Evolutionary conservation across 176 grass and related monocot species (phyloP).

Genomic region (Ensete glaucum): DNA sequence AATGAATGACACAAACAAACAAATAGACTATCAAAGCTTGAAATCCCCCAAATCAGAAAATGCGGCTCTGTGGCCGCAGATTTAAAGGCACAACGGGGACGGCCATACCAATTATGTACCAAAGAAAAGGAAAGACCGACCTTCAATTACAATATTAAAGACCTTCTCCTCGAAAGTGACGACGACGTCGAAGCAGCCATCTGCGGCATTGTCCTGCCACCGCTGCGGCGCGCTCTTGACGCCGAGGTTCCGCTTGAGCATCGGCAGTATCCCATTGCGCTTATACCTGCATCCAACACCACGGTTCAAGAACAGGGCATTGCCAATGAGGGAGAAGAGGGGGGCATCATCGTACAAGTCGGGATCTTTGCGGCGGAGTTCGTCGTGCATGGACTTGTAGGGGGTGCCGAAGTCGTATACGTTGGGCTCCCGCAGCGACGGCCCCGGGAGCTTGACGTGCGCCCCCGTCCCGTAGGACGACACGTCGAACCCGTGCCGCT

Average conservation of each 20-base stretch:
- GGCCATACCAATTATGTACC: background rate
- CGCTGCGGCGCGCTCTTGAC: slow-evolving; percentile 79
- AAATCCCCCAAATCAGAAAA: slow-evolving; percentile 2
- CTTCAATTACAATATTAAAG: slow-evolving; percentile 77
- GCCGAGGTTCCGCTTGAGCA: slow-evolving; percentile 78
- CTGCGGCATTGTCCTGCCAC: slow-evolving; percentile 71
- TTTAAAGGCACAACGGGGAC: background rate
- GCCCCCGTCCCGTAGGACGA: slow-evolving; percentile 80
- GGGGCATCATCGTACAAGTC: slow-evolving; percentile 39
- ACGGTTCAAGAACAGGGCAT: background rate
- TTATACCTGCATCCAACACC: slow-evolving; percentile 52
- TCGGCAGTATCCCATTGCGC: slow-evolving; percentile 86
- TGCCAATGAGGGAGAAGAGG: background rate
- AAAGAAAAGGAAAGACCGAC: slow-evolving; percentile 17
- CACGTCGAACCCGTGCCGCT: slow-evolving; percentile 71
- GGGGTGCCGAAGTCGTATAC: slow-evolving; percentile 84
- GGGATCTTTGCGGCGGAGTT: slow-evolving; percentile 78
- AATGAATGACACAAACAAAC: background rate
- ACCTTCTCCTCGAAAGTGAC: slow-evolving; percentile 91
- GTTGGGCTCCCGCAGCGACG: slow-evolving; percentile 82
- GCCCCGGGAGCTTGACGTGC: slow-evolving; percentile 79
- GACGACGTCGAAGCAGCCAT: slow-evolving; percentile 76
- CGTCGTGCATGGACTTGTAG: slow-evolving; percentile 75
- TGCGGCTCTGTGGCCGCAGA: background rate
- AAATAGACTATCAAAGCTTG: background rate